Evolutionary conservation across 495 filamentous ascomycete genomes (phyloP), one percentile per base, ranked within the genome.

Genomic region (Aspergillus saccharolyticus): DNA sequence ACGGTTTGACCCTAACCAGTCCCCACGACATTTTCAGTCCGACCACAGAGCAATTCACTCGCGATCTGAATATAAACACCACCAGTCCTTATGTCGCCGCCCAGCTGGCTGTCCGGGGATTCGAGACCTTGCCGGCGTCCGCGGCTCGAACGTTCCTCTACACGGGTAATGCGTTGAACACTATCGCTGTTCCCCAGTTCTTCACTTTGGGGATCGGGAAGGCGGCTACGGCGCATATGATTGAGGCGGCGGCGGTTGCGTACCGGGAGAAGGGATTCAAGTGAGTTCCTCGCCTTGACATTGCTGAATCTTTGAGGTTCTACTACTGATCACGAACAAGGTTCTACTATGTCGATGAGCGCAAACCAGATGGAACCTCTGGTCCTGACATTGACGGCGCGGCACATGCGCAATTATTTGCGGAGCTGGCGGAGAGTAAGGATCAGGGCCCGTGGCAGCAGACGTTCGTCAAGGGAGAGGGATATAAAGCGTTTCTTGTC

Each of bases 321-420:
- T 28, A 9, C 57, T 42, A 59, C 52, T 51, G 24, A 56, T 10
- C 60, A 10, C 49, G 79, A 77, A 6, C 7, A 5, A 39, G 33
- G 55, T 80, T 81, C 59, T 80, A 78, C 55, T 81, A 78, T 66
- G 72, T 65, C 9, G 77, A 79, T 52, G 70, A 80, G 57, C 63
- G 77, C 33, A 74, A 72, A 16, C 61, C 64, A 18, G 73, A 79
- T 61, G 77, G 76, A 5, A 20, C 64, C 15, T 30, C 65, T n/a
- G 62, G 39, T 10, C 64, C 49, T 28, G 55, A 33, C 4, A 63
- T 79, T 14, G 60, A 65, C 54, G 77, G 77, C 39, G 68, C 73
- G 17, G 75, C 75, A 19, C 70, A 74, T 64, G 78, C 49, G 25
- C 59, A 74, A 21, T 59, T 74, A 17, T 81, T 71, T 57, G 20